Percentiles rank a stretch among this genome's conserved stretches.
Conservation (phyloP, 441 rosid species). For the Aquilaria agallochum region DNA sequence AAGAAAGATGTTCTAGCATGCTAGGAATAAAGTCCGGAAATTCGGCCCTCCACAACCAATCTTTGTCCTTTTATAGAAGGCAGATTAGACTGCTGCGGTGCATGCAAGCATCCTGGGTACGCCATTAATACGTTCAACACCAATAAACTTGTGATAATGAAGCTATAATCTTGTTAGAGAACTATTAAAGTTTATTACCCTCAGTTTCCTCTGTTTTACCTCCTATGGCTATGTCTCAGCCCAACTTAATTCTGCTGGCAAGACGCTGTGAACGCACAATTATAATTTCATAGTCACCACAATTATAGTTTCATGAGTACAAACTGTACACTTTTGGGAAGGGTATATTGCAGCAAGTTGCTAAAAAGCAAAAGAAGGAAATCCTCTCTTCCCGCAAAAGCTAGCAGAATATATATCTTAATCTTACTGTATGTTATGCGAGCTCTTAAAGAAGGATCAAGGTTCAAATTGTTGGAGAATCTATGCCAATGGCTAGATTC, state of each 20-base stretch:
- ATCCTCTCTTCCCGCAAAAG: conserved; percentile 18
- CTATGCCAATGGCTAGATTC: conserved; percentile 20
- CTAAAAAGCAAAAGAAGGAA: conserved; percentile 18
- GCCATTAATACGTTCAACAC: neutral
- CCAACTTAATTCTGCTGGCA: neutral
- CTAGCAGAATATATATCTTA: conserved; percentile 16
- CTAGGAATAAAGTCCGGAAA: conserved; percentile 2
- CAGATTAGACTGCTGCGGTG: neutral
- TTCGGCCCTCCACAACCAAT: neutral
- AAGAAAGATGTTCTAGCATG: neutral
- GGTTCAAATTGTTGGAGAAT: conserved; percentile 26
- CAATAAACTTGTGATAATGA: no score
- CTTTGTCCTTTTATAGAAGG: no score
- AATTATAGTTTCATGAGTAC: conserved; percentile 10
- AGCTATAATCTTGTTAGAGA: neutral
- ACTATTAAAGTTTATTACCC: neutral
- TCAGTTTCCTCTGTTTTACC: neutral
- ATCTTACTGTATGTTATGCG: conserved; percentile 20
- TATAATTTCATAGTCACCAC: conserved; percentile 1
- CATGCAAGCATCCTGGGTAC: neutral
- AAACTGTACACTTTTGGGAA: conserved; percentile 7
- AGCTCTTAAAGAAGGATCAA: conserved; percentile 14
- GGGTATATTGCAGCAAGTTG: conserved; percentile 34
- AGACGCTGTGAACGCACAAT: neutral
- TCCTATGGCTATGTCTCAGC: neutral